Percentiles rank a stretch among this genome's conserved stretches.
Evolutionary conservation across 176 grass and related monocot species (phyloP).

Genomic region (Secale cereale): DNA sequence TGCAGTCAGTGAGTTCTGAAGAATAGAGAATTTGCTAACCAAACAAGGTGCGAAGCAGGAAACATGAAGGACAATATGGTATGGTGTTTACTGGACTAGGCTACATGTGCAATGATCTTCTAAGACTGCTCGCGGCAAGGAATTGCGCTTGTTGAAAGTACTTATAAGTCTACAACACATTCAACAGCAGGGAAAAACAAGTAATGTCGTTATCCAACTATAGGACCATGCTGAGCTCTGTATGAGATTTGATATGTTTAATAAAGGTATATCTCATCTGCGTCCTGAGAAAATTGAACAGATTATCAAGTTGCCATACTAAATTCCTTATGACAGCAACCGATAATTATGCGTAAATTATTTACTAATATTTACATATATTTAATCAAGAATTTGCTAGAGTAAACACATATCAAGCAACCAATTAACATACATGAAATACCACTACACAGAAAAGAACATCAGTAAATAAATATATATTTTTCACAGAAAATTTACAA

Average conservation of each 20-base stretch:
- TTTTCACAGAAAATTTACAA: neutral
- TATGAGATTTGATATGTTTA: neutral
- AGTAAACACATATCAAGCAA: neutral
- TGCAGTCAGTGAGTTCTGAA: constrained; percentile 3
- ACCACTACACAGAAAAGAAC: neutral
- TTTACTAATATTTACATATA: neutral
- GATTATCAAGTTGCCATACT: neutral
- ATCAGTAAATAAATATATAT: neutral
- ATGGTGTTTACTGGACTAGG: neutral
- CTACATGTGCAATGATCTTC: neutral
- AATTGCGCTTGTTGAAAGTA: neutral
- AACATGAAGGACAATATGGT: neutral
- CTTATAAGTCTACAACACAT: neutral
- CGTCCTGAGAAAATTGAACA: neutral
- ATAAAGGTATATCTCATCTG: neutral
- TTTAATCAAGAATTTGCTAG: neutral
- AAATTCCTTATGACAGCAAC: neutral
- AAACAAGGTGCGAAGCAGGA: neutral
- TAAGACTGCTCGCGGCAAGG: neutral
- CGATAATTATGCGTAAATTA: neutral
- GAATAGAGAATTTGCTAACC: neutral
- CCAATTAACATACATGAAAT: neutral
- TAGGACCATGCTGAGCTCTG: neutral
- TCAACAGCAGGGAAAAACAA: neutral
- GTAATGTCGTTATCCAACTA: neutral